Percentiles rank a stretch among this genome's conserved stretches.
These are phyloP conservation scores for Globisporangium perplexum DNA, from an alignment of 352 stramenopile genomes.

Conservation along the genomic window DNA sequence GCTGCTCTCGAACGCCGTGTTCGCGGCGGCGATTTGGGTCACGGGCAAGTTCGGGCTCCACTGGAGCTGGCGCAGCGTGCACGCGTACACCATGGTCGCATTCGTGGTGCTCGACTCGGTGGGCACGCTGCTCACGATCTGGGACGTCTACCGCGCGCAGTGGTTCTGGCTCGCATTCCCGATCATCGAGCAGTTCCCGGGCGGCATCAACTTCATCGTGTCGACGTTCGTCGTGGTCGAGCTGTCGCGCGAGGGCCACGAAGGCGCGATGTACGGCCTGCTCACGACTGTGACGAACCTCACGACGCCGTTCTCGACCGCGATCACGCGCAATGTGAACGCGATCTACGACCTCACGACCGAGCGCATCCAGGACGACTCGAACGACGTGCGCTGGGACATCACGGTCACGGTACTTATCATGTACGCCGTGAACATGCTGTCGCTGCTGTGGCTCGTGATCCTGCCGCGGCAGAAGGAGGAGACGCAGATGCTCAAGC, in stretches of 20 bases:
- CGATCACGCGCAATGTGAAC: conserved; percentile 36
- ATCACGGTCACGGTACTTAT: conserved; percentile 46
- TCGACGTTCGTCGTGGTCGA: conserved; percentile 55
- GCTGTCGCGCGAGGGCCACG: conserved; percentile 44
- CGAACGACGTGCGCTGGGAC: conserved; percentile 30
- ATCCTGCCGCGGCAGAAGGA: conserved; percentile 64
- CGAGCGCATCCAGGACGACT: conserved; percentile 51
- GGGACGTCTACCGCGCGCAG: conserved; percentile 36
- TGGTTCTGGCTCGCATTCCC: conserved; percentile 52
- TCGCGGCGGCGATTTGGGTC: conserved; percentile 29
- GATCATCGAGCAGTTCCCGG: conserved; percentile 38
- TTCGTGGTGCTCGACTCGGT: conserved; percentile 33
- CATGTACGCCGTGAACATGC: conserved; percentile 45
- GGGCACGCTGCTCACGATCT: conserved; percentile 39
- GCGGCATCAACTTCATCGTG: conserved; percentile 51
- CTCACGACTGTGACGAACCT: conserved; percentile 63
- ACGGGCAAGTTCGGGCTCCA: conserved; percentile 48
- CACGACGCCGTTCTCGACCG: conserved; percentile 29
- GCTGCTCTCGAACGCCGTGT: conserved; percentile 25
- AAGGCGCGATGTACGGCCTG: conserved; percentile 59
- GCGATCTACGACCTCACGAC: conserved; percentile 33
- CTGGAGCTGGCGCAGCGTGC: conserved; percentile 47
- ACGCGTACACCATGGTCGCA: conserved; percentile 21
- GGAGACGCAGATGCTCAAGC: conserved; percentile 61
- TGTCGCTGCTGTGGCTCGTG: conserved; percentile 40